A percentile compares a stretch with the other conserved stretches of the same genome.
phyloP scores from a whole-genome alignment of 1,139 yeast species.

The Debaryomycetaceae sp. region DNA sequence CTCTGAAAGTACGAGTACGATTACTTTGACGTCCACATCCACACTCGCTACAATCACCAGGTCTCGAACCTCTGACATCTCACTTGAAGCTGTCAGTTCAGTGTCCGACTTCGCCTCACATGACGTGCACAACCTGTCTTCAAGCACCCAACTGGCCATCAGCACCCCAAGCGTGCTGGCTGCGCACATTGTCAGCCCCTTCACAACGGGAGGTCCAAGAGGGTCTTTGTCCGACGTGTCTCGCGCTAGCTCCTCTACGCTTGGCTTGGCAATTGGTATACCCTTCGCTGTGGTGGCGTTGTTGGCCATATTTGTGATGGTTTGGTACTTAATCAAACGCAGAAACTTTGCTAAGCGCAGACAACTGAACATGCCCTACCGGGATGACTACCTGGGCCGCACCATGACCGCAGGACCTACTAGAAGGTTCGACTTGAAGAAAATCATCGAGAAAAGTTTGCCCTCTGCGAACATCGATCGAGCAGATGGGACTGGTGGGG shows the following conservation, averaged over 20 bases:
- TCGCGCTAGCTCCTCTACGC: constrained; percentile 12
- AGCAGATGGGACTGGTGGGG: not conserved
- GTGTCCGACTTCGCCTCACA: constrained; percentile 1
- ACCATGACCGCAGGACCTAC: constrained; percentile 1
- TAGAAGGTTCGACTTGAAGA: not conserved
- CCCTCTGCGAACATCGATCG: not conserved
- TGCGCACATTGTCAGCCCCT: no score
- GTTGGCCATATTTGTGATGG: constrained; percentile 20
- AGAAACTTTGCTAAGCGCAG: constrained; percentile 13
- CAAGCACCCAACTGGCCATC: no score
- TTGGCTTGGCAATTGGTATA: constrained; percentile 42
- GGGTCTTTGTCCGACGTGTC: no score
- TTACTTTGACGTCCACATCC: not conserved
- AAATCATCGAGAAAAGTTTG: not conserved
- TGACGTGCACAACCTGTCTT: no score
- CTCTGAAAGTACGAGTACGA: constrained; percentile 1
- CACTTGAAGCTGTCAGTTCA: no score
- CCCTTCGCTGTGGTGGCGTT: constrained; percentile 33
- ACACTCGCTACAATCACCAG: constrained; percentile 1
- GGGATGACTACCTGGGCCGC: constrained; percentile 3
- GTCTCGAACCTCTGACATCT: no score
- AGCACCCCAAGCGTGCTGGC: no score
- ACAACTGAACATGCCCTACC: constrained; percentile 3
- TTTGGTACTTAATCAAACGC: constrained; percentile 18
- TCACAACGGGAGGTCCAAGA: no score